phyloP scores from a whole-genome alignment of 2,329 filamentous ascomycete species.

The Metarhizium brunneum region DNA sequence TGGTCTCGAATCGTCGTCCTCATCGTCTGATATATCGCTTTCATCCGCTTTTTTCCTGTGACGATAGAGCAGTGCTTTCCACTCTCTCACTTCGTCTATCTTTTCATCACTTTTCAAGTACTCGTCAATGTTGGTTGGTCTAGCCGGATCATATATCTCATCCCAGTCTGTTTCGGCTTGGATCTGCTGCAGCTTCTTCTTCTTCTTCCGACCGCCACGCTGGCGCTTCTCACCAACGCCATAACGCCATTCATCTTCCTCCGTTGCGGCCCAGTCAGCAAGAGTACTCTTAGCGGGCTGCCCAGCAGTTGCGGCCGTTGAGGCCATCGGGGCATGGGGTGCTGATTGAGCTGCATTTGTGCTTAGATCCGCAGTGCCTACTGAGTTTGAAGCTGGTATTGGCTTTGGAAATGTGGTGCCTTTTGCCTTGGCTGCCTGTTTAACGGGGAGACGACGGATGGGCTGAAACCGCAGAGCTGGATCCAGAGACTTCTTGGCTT shows the following conservation, averaged over 20 bases:
- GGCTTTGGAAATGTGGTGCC: conserved; percentile 43
- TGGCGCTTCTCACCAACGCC: conserved; percentile 54
- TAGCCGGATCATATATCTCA: conserved; percentile 76
- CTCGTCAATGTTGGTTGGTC: conserved; percentile 76
- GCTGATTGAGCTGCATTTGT: conserved; percentile 10
- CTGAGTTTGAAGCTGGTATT: conserved; percentile 22
- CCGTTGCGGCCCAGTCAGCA: conserved; percentile 70
- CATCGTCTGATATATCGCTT: conserved; percentile 32
- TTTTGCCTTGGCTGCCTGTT: conserved; percentile 47
- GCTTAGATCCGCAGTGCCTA: background rate
- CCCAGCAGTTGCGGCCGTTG: conserved; percentile 17
- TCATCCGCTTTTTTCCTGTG: conserved; percentile 44
- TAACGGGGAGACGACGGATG: conserved; percentile 65
- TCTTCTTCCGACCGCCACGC: conserved; percentile 70
- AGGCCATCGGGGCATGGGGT: conserved; percentile 18
- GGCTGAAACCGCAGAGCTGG: conserved; percentile 75
- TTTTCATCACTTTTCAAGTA: conserved; percentile 80
- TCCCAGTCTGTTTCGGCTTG: conserved; percentile 71
- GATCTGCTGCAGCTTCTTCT: conserved; percentile 54
- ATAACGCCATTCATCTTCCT: conserved; percentile 76
- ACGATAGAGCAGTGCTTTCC: conserved; percentile 73
- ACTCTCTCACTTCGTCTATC: conserved; percentile 69
- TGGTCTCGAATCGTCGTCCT: conserved; percentile 21
- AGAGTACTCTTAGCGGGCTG: conserved; percentile 54
- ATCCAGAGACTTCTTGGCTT: conserved; percentile 51